Percentiles rank a stretch among this genome's conserved stretches.
Evolutionary conservation across 257 asterid genomes (phyloP).

Genomic region (Asclepias syriaca): DNA sequence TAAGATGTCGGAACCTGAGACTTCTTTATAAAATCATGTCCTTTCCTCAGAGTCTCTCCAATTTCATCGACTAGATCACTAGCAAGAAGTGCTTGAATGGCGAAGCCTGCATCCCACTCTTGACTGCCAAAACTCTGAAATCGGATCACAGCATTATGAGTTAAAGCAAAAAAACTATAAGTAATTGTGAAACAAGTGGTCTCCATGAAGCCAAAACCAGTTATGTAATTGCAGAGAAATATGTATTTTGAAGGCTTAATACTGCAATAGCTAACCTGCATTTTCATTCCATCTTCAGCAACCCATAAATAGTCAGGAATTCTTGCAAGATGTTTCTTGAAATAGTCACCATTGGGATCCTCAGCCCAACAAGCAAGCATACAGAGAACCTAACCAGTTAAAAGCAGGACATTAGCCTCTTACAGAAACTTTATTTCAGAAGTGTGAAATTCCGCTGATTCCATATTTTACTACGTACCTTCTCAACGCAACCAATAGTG

Average conservation of each 20-base stretch:
- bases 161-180: neutral
- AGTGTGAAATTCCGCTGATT: neutral
- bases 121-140: slow-evolving; percentile 87
- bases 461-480: slow-evolving; percentile 16
- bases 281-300: slow-evolving; percentile 51
- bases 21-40: slow-evolving; percentile 63
- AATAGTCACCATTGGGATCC: slow-evolving; percentile 37
- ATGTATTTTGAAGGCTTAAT: neutral
- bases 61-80: slow-evolving; percentile 56
- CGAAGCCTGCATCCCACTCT: slow-evolving; percentile 82
- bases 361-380: slow-evolving; percentile 42
- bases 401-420: neutral
- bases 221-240: neutral
- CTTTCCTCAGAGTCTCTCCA: slow-evolving; percentile 56
- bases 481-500: slow-evolving; percentile 29
- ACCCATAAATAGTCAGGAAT: slow-evolving; percentile 41
- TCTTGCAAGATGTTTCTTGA: slow-evolving; percentile 36
- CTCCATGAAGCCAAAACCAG: neutral
- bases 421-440: neutral
- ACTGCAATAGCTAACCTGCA: slow-evolving; percentile 26
- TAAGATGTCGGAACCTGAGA: slow-evolving; percentile 52
- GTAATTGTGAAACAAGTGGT: neutral
- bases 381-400: slow-evolving; percentile 11
- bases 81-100: slow-evolving; percentile 72
- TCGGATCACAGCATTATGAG: neutral